phyloP scores from a whole-genome alignment of 2,329 filamentous ascomycete species.

The Arthrobotrys musiformis region DNA sequence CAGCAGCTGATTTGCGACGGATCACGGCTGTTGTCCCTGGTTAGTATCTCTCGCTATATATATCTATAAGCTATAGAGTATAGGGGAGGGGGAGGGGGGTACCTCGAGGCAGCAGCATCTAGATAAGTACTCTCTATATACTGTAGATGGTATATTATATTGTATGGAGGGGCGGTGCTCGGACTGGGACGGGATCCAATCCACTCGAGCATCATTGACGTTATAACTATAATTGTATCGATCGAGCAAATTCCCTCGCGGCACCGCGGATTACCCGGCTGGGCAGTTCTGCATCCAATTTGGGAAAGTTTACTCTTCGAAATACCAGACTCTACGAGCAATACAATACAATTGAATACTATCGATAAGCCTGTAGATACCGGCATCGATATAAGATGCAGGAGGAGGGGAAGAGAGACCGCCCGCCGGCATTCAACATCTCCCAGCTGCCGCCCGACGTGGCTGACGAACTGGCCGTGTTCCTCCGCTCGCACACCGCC shows the following conservation, averaged over 20 bases:
- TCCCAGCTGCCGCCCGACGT: conserved; percentile 32
- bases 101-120: not conserved
- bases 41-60: no score
- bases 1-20: not conserved
- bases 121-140: not conserved
- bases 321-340: not conserved
- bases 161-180: not conserved
- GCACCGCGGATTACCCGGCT: conserved; percentile 1
- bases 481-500: conserved; percentile 38
- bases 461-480: conserved; percentile 46
- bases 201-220: no score
- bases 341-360: not conserved
- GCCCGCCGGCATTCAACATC: conserved; percentile 29
- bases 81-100: not conserved
- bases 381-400: no score
- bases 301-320: no score
- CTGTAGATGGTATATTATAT: not conserved
- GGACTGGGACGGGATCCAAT: not conserved
- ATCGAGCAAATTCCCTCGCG: not conserved
- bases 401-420: no score
- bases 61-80: not conserved
- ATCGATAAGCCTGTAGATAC: no score
- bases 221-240: not conserved
- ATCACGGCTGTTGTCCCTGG: not conserved
- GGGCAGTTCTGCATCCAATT: not conserved